phyloP scores from a whole-genome alignment of 208 protist genomes.

The Leishmania tropica region DNA sequence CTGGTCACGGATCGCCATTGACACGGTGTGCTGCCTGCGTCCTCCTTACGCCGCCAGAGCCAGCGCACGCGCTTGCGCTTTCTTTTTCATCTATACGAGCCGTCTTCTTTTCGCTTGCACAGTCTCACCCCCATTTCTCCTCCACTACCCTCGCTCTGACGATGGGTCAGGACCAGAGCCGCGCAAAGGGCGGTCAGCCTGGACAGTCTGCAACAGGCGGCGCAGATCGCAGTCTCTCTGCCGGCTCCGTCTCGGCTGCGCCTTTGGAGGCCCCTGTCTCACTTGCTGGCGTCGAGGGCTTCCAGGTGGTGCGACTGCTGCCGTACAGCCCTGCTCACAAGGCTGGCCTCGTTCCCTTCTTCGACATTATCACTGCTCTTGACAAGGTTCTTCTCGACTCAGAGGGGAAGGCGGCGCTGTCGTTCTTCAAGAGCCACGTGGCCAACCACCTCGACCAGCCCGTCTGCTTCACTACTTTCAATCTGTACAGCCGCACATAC shows the following conservation, averaged over 20 bases:
- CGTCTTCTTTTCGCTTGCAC: neutral
- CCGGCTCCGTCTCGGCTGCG: neutral
- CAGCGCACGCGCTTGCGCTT: neutral
- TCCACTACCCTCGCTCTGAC: neutral
- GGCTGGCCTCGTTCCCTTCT: slow-evolving; percentile 83
- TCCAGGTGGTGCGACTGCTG: slow-evolving; percentile 80
- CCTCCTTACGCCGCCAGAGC: neutral
- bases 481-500: slow-evolving; percentile 50
- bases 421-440: slow-evolving; percentile 68
- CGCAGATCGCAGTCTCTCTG: neutral
- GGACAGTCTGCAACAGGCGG: neutral
- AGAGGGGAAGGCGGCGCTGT: slow-evolving; percentile 24
- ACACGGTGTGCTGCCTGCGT: neutral
- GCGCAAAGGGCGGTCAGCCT: slow-evolving; percentile 4
- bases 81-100: neutral
- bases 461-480: slow-evolving; percentile 74
- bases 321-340: slow-evolving; percentile 75
- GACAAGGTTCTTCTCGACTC: slow-evolving; percentile 45
- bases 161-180: slow-evolving; percentile 64
- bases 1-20: neutral
- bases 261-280: slow-evolving; percentile 3
- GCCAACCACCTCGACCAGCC: slow-evolving; percentile 35
- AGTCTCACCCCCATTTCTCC: neutral
- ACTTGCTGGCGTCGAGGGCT: slow-evolving; percentile 53
- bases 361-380: slow-evolving; percentile 85